Conservation (phyloP, 2,329 filamentous ascomycete genomes). For the Cercospora zeina region DNA sequence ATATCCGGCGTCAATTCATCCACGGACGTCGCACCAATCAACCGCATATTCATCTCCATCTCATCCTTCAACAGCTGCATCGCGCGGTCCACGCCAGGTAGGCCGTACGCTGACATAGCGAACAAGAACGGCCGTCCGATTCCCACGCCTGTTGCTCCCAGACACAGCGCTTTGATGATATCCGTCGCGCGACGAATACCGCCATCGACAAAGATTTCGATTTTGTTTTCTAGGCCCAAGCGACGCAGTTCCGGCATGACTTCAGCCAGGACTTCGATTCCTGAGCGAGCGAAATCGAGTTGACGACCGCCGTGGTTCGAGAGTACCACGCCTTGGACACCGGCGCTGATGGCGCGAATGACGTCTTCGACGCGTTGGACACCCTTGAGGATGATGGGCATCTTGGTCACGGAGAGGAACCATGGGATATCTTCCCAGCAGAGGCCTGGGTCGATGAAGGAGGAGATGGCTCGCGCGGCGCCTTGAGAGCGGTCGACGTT, state of each 20-base stretch:
- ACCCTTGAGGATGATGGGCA: conserved; percentile 96
- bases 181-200: conserved; percentile 88
- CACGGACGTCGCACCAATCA: conserved; percentile 76
- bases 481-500: conserved; percentile 84
- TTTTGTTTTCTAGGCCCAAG: conserved; percentile 61
- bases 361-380: conserved; percentile 96
- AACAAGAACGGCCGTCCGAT: conserved; percentile 95
- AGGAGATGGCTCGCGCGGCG: conserved; percentile 89
- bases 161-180: conserved; percentile 89
- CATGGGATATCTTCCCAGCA: conserved; percentile 86
- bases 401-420: conserved; percentile 76
- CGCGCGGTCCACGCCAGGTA: conserved; percentile 82
- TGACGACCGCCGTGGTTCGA: conserved; percentile 96
- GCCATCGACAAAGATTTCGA: conserved; percentile 85
- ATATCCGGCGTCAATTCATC: conserved; percentile 77
- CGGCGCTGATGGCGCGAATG: conserved; percentile 70
- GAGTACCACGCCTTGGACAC: conserved; percentile 83
- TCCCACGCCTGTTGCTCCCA: conserved; percentile 88
- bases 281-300: conserved; percentile 86
- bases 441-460: conserved; percentile 92
- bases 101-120: conserved; percentile 90
- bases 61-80: conserved; percentile 77
- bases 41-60: conserved; percentile 98
- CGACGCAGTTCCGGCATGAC: conserved; percentile 70
- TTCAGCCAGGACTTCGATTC: conserved; percentile 86